Evolutionary conservation across 768 basidiomycete species (phyloP), one percentile per base, ranked within the genome.

Genomic region (Harrya chromipes): DNA sequence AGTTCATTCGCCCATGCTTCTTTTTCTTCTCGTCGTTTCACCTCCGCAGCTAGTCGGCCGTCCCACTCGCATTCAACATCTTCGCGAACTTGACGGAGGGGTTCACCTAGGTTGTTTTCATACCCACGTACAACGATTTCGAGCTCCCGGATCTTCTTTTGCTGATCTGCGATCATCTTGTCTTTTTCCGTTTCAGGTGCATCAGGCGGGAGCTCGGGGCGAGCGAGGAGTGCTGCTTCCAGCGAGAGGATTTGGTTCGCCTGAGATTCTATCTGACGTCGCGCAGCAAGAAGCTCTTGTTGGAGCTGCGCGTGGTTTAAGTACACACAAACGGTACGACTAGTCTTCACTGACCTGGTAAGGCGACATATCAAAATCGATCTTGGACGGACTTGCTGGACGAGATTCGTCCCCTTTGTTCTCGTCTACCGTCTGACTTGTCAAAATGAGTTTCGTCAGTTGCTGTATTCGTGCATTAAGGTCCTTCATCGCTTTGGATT

Each of bases 291-390:
- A 16, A 95, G 79, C 53, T 94, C 90, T 74, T 94, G 89, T 72
- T 94, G 91, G 1, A 95, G 76, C 84, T 92, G 37, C 16, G 19
- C 4, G 10, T 4, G 21, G 41, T 35, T 41, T 40, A 26, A 40
- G 33, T n/a, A n/a, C 9, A 19, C 19, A 26, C 21, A 3, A 20
- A 4, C 33, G 16, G 39, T 3, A 13, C n/a, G 13, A 31, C 4
- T 12, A 9, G 21, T 17, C 2, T 11, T 6, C 14, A 57, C 65
- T 26, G 40, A 87, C 86, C 72, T 92, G 85, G 54, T 91, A 91
- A 3, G 90, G 87, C 1, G 88, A 82, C 82, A 89, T 83, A 62
- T 93, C 89, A 58, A 92, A 94, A 65, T 94, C 90, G 27, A 97
- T 73, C 72, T 94, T 95, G 47, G 79, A 79, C 0, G 94, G 94